These are phyloP conservation scores for Magnolia changhungtana DNA, from an alignment of 164 flowering plant genomes.

Conservation along the genomic window DNA sequence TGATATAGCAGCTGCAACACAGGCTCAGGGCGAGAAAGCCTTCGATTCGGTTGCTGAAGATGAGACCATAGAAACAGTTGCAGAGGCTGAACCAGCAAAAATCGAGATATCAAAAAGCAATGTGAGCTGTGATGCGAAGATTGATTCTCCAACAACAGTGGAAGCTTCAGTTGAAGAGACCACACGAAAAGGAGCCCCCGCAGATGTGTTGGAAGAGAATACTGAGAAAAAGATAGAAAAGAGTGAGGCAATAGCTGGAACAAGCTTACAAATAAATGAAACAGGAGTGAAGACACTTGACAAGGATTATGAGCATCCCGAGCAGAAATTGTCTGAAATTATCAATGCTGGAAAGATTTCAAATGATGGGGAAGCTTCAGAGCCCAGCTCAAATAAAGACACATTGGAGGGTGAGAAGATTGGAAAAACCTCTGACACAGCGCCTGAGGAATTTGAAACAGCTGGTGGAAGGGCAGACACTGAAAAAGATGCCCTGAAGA, in stretches of 20 bases:
- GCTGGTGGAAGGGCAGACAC: background rate
- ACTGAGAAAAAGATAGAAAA: background rate
- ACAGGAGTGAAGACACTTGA: constrained; percentile 3
- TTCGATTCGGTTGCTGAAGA: background rate
- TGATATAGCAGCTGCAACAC: too few species aligned
- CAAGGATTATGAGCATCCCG: background rate
- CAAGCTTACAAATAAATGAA: background rate
- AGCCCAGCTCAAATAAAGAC: background rate
- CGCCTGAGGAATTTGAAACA: constrained; percentile 7
- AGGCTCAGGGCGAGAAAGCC: background rate
- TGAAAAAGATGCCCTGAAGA: background rate
- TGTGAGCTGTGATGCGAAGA: background rate
- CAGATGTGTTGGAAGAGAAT: background rate
- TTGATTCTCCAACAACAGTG: background rate
- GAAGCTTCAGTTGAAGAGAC: background rate
- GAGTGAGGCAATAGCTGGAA: background rate
- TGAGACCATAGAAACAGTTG: background rate
- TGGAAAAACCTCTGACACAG: background rate
- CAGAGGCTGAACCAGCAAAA: background rate
- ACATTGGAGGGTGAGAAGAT: background rate
- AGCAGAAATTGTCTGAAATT: background rate
- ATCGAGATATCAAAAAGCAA: background rate
- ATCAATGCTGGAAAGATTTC: background rate
- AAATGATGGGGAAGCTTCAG: background rate
- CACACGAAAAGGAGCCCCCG: background rate